A percentile compares a stretch with the other conserved stretches of the same genome.
Evolutionary conservation across 768 basidiomycete genomes (phyloP).

Genomic region (Artomyces pyxidatus): DNA sequence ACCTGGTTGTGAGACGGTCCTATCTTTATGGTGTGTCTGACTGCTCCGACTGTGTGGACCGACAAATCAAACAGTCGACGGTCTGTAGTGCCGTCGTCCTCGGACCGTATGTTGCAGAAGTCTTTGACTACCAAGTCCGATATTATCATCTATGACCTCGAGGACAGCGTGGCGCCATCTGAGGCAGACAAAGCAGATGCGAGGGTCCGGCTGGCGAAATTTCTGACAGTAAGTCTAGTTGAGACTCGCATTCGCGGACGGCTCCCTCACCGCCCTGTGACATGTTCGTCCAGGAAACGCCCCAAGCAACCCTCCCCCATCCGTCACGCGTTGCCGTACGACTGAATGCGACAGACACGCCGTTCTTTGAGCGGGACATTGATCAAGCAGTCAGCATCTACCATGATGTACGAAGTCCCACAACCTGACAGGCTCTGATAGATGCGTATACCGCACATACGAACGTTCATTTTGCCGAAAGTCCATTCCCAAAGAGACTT

Average conservation of each 20-base stretch:
- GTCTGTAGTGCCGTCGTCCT: conserved; percentile 64
- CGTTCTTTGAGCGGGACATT: conserved; percentile 61
- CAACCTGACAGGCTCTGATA: conserved; percentile 18
- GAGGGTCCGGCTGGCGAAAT: conserved; percentile 43
- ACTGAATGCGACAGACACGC: conserved; percentile 58
- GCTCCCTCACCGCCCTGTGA: not conserved
- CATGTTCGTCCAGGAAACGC: conserved; percentile 1
- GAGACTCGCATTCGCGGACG: too few relatives aligned
- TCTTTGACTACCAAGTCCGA: conserved; percentile 59
- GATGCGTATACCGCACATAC: conserved; percentile 40
- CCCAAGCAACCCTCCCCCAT: conserved; percentile 29
- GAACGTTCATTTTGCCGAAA: conserved; percentile 79
- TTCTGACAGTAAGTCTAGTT: conserved; percentile 39
- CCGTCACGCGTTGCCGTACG: conserved; percentile 57
- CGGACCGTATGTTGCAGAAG: conserved; percentile 75
- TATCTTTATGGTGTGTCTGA: too few relatives aligned
- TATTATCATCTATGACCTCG: conserved; percentile 79
- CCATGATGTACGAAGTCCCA: not conserved
- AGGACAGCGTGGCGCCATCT: conserved; percentile 73
- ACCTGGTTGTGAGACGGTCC: too few relatives aligned
- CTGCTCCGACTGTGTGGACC: too few relatives aligned
- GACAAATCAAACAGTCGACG: too few relatives aligned
- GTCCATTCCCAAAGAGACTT: conserved; percentile 65
- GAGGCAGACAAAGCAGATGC: conserved; percentile 51
- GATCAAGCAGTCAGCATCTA: conserved; percentile 40